Conservation (phyloP, 2,329 filamentous ascomycete species). For the Diaporthe vexans region DNA sequence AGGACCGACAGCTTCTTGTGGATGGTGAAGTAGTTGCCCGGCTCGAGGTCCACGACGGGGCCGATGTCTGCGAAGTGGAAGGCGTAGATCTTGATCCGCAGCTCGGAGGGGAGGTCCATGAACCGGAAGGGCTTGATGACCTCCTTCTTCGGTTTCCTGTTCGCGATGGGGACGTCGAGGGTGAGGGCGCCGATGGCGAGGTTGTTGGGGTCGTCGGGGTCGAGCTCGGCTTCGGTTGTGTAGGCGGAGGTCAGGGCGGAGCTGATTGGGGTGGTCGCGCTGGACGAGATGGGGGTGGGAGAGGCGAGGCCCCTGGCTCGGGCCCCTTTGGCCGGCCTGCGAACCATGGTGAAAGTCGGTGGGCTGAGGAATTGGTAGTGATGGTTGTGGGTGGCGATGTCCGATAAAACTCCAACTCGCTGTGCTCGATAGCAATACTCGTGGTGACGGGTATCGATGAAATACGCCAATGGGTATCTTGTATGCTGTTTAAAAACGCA, state of each 20-base stretch:
- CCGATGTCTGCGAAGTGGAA: constrained; percentile 70
- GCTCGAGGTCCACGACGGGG: constrained; percentile 75
- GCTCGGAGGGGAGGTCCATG: constrained; percentile 76
- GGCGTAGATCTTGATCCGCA: constrained; percentile 78
- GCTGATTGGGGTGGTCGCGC: constrained; percentile 52
- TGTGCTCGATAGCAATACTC: not conserved
- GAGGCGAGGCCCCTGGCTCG: constrained; percentile 48
- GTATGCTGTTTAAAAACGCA: not conserved
- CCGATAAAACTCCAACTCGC: not conserved
- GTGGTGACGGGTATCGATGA: not conserved
- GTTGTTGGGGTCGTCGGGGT: constrained; percentile 56
- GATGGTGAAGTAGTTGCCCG: constrained; percentile 73
- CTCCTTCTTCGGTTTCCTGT: constrained; percentile 44
- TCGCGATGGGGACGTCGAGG: constrained; percentile 52
- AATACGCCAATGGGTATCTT: constrained; percentile 1
- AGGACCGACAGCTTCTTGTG: constrained; percentile 72
- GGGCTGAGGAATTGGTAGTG: too few species aligned
- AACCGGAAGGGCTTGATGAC: constrained; percentile 70
- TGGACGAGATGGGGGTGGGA: constrained; percentile 52
- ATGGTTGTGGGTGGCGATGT: not conserved
- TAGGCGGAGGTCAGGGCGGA: constrained; percentile 55
- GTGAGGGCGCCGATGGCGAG: constrained; percentile 60
- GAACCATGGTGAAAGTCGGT: constrained; percentile 41
- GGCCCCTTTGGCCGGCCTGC: constrained; percentile 50
- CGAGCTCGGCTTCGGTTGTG: constrained; percentile 55